These are phyloP conservation scores for Aquilaria sinensis DNA, from an alignment of 345 rosid species.

Conservation along the genomic window DNA sequence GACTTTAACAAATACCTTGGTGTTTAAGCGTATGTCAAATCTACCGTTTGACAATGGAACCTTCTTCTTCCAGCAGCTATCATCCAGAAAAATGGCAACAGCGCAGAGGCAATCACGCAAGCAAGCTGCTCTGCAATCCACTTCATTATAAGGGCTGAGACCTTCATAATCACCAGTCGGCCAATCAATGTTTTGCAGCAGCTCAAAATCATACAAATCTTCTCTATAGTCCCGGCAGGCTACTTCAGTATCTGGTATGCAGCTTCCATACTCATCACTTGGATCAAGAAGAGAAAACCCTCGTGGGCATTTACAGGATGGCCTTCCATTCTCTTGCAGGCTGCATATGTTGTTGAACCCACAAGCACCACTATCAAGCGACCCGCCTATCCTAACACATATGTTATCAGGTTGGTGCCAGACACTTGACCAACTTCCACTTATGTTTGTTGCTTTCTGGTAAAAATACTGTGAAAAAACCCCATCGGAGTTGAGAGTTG, in stretches of 20 bases:
- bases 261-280: constrained; percentile 22
- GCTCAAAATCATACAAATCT: constrained; percentile 5
- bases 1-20: constrained; percentile 19
- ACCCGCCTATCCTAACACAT: not conserved
- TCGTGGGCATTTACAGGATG: constrained; percentile 28
- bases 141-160: constrained; percentile 7
- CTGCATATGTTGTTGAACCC: constrained; percentile 30
- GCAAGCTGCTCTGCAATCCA: constrained; percentile 29
- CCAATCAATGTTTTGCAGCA: constrained; percentile 17
- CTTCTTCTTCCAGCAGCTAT: constrained; percentile 29
- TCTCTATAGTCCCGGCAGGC: not conserved
- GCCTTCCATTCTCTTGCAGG: constrained; percentile 8
- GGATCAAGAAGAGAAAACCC: constrained; percentile 22
- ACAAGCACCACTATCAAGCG: constrained; percentile 21
- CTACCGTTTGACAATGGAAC: constrained; percentile 34
- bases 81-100: constrained; percentile 10
- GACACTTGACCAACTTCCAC: constrained; percentile 9
- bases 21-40: not conserved
- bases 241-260: constrained; percentile 15
- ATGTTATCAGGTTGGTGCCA: constrained; percentile 18
- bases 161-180: constrained; percentile 25
- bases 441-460: constrained; percentile 10
- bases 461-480: constrained; percentile 23
- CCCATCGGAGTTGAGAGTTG: constrained; percentile 26
- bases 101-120: constrained; percentile 35